Conservation (phyloP, 2,329 filamentous ascomycete species). For the Acrodontium crateriforme region DNA sequence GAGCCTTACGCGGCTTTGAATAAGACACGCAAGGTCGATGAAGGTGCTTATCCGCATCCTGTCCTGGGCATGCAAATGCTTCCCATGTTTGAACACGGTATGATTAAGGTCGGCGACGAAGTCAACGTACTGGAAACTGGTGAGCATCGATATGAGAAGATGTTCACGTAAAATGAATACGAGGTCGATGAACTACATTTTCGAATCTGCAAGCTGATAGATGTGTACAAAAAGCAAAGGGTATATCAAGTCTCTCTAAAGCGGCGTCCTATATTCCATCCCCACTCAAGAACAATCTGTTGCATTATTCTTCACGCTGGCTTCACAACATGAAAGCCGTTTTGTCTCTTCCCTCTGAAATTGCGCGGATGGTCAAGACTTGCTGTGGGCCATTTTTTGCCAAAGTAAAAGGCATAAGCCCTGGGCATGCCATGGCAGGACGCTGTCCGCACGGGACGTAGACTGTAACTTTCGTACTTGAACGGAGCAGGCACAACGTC, state of each 20-base stretch:
- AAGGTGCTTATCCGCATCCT: conserved; percentile 19
- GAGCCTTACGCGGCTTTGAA: conserved; percentile 20
- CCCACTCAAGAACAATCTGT: background rate
- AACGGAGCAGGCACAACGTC: conserved; percentile 1
- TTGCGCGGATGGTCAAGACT: too few species aligned
- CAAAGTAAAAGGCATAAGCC: conserved; percentile 1
- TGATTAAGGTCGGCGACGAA: conserved; percentile 18
- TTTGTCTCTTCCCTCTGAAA: too few species aligned
- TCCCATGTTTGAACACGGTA: conserved; percentile 16
- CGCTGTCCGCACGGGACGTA: background rate
- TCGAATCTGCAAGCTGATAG: background rate
- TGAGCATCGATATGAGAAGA: conserved; percentile 20
- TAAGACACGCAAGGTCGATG: conserved; percentile 16
- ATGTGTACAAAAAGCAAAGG: background rate
- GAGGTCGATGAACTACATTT: conserved; percentile 4
- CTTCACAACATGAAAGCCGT: too few species aligned
- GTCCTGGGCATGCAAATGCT: conserved; percentile 21
- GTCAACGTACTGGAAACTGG: conserved; percentile 19
- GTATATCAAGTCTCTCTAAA: background rate
- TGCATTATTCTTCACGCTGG: too few species aligned
- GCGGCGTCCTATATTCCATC: background rate
- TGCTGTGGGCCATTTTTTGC: background rate
- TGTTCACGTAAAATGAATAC: conserved; percentile 9
- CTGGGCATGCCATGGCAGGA: background rate
- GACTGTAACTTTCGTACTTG: conserved; percentile 1